A percentile compares a stretch with the other conserved stretches of the same genome.
These are phyloP conservation scores for Protomyces arabidopsidicola DNA, from an alignment of 1,139 yeast species.

Conservation along the genomic window DNA sequence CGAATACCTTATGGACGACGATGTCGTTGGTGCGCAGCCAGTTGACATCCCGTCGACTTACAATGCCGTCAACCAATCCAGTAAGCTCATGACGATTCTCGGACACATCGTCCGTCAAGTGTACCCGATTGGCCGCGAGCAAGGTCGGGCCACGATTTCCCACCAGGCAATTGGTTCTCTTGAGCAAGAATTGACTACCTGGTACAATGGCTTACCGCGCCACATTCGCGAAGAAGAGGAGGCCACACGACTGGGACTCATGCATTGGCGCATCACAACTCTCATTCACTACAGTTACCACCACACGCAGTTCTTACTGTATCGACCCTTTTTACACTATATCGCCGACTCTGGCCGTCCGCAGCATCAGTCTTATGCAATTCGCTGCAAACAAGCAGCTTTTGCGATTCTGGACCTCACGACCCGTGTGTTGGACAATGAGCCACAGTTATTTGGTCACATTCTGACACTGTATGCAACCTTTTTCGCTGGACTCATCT, in stretches of 20 bases:
- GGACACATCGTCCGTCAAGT: slow-evolving; percentile 49
- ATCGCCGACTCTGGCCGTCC: slow-evolving; percentile 56
- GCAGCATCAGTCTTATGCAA: slow-evolving; percentile 78
- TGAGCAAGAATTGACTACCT: slow-evolving; percentile 65
- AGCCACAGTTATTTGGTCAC: slow-evolving; percentile 77
- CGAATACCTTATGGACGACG: slow-evolving; percentile 66
- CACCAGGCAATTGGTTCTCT: slow-evolving; percentile 65
- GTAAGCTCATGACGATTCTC: slow-evolving; percentile 61
- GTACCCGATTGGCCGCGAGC: slow-evolving; percentile 43
- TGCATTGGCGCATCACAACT: slow-evolving; percentile 59
- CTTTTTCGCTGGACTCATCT: slow-evolving; percentile 85
- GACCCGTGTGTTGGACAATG: slow-evolving; percentile 70
- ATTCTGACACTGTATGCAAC: slow-evolving; percentile 91
- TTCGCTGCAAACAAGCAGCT: slow-evolving; percentile 56
- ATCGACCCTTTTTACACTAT: slow-evolving; percentile 88
- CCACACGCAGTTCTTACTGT: slow-evolving; percentile 77
- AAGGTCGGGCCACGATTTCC: slow-evolving; percentile 39
- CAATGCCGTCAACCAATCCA: slow-evolving; percentile 82
- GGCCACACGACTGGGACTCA: slow-evolving; percentile 58
- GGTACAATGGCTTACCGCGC: slow-evolving; percentile 69
- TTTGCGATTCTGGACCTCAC: slow-evolving; percentile 78
- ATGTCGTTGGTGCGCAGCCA: slow-evolving; percentile 43
- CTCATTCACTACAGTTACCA: slow-evolving; percentile 71
- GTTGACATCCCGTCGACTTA: slow-evolving; percentile 42
- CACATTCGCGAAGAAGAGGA: slow-evolving; percentile 65